Base-by-base conservation (phyloP, 2,329 filamentous ascomycete genomes). In the Sphaerulina musiva region DNA sequence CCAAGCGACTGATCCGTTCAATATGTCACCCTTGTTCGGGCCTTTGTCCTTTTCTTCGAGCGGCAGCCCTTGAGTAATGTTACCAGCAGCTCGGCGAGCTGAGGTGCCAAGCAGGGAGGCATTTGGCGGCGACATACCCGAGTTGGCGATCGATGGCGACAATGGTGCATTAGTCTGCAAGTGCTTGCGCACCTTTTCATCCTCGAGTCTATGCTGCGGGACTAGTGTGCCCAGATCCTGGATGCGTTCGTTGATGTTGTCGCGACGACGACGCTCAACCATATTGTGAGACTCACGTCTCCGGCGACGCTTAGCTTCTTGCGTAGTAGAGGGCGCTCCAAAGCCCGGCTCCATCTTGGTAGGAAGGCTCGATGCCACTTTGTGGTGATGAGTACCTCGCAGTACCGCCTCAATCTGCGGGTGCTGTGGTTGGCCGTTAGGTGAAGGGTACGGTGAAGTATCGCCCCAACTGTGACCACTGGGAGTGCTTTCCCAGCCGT, bases 181-280 rank as follows among this genome's bases (percentile, higher is more conserved):
- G 67, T 95, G 85, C 74, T 97, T 97, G 62, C 91, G 86, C 46
- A 97, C 87, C 74, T 95, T 96, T 73, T 98, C 93, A 68, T 97
- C 93, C 66, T 98, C 93, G 2, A 98, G 79, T 57, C 93, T 85
- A 71, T 98, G 93, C 57, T 85, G 80, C 23, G 93, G 93, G 2
- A 98, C 92, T 14, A 98, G 81, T 65, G 90, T 89, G 67, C 92
- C 95, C 6, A 98, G 80, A 68, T 98, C 93, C 67, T 97, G 92
- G 59, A 98, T 98, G 42, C 93, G 84, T 73, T 98, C 93, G 64
- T 98, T 98, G 77, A 98, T 98, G 69, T 97, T 97, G 74, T 97
- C 93, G 58, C 93, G 84, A 58, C 93, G 86, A 48, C 93, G 85
- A 53, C 93, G 89, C 75, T 98, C 93, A 9, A 98, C 93, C 39